Base-by-base conservation (phyloP, 2,329 filamentous ascomycete genomes). In the Colletotrichum sp. region DNA sequence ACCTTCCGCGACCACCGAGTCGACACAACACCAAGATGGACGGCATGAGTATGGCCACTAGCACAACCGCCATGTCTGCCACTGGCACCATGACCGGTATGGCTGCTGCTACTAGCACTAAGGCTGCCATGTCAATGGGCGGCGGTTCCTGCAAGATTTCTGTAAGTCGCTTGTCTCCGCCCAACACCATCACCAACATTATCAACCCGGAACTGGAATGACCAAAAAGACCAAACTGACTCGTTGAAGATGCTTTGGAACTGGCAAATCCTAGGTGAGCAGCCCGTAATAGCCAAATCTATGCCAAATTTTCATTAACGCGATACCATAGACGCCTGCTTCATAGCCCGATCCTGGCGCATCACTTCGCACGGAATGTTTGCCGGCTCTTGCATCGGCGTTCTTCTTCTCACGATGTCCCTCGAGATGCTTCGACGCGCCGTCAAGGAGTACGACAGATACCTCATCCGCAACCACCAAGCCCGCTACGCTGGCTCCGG, bases 351-450 rank as follows among this genome's bases (percentile, higher is more conserved):
- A n/a, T n/a, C n/a, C n/a, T n/a, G n/a, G n/a, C n/a, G n/a, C n/a
- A n/a, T n/a, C n/a, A n/a, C n/a, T n/a, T n/a, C n/a, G 36, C 36
- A 32, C 28, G 92, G 90, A 82, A 93, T 93, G 89, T 96, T 98
- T 82, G 94, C 93, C 64, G 94, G 93, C 26, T 94, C 93, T 68
- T 97, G 95, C 85, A 93, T 98, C 81, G 94, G 94, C 76, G 92
- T 95, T 43, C 87, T 95, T 77, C 86, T 93, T n/a, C 91, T 98
- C 69, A 93, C 94, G 79, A 89, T 96, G 68, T 80, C 85, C 7
- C 92, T 97, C 79, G 94, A 97, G 81, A 86, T 93, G 73, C 88
- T 97, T 26, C 93, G 95, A 66, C 93, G 94, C 34, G 80, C 90
- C 28, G 89, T 90, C 78, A 93, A 94, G 79, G 94, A 96, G 82